phyloP scores from a whole-genome alignment of 2,329 filamentous ascomycete genomes.

The Fusarium sp. region DNA sequence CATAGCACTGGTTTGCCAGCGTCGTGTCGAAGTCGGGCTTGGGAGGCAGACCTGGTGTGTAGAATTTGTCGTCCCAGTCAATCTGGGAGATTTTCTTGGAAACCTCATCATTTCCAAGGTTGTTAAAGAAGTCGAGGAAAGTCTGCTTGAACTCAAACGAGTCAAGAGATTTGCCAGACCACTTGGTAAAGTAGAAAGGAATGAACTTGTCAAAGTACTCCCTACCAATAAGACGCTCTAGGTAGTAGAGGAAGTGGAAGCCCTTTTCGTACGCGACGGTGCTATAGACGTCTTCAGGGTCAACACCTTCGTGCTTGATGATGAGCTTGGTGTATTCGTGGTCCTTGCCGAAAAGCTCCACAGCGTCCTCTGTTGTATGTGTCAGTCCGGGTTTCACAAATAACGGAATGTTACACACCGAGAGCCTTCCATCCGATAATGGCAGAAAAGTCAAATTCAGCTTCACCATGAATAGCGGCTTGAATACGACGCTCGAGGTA shows the following conservation, averaged over 20 bases:
- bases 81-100: conserved; percentile 75
- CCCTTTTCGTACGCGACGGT: conserved; percentile 96
- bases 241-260: conserved; percentile 90
- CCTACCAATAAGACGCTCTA: conserved; percentile 86
- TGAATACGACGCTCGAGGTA: conserved; percentile 91
- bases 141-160: conserved; percentile 94
- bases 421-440: conserved; percentile 96
- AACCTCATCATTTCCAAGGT: conserved; percentile 69
- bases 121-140: conserved; percentile 84
- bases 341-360: conserved; percentile 80
- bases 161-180: conserved; percentile 86
- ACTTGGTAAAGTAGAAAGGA: conserved; percentile 90
- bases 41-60: conserved; percentile 85
- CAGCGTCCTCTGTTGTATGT: conserved; percentile 70
- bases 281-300: conserved; percentile 96
- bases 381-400: conserved; percentile 15
- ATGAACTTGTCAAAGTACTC: conserved; percentile 96
- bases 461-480: conserved; percentile 80
- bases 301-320: conserved; percentile 85
- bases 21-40: conserved; percentile 93
- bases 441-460: conserved; percentile 90
- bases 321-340: conserved; percentile 95
- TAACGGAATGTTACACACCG: conserved; percentile 54
- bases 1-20: conserved; percentile 86
- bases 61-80: conserved; percentile 92